Percentiles rank a stretch among this genome's conserved stretches.
These are phyloP conservation scores for Auricularia cornea DNA, from an alignment of 768 basidiomycete genomes.

Conservation along the genomic window DNA sequence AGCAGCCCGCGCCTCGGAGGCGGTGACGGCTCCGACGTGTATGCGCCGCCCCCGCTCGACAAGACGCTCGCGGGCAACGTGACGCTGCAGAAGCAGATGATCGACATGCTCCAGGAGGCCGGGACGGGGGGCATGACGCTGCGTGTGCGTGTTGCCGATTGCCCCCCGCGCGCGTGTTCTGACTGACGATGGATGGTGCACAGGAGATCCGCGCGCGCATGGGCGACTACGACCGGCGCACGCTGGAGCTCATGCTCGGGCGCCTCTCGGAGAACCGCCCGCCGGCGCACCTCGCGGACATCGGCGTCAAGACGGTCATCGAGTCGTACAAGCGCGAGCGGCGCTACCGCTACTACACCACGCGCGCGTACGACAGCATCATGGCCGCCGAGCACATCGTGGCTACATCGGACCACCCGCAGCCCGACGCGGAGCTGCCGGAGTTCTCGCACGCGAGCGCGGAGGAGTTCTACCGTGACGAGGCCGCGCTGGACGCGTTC, in stretches of 20 bases:
- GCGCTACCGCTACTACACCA: conserved; percentile 75
- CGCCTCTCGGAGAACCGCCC: conserved; percentile 56
- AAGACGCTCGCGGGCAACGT: conserved; percentile 32
- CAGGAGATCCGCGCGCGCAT: conserved; percentile 60
- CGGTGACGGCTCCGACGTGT: not conserved
- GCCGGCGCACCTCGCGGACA: conserved; percentile 65
- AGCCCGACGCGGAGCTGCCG: not conserved
- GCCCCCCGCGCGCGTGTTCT: not conserved
- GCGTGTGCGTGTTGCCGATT: conserved; percentile 36
- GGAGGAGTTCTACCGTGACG: conserved; percentile 47
- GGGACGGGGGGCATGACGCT: conserved; percentile 64
- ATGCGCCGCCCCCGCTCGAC: not conserved
- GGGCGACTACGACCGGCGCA: conserved; percentile 69
- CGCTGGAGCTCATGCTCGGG: conserved; percentile 70
- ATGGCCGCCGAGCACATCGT: not conserved
- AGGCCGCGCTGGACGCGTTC: conserved; percentile 33
- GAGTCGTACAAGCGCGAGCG: conserved; percentile 83
- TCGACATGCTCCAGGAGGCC: conserved; percentile 62
- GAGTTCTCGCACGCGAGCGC: conserved; percentile 37
- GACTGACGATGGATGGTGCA: not conserved
- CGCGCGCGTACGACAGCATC: conserved; percentile 49
- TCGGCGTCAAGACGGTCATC: conserved; percentile 61
- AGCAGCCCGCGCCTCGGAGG: not conserved
- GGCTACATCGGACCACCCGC: not conserved
- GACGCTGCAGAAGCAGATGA: conserved; percentile 71